Evolutionary conservation across 2,329 filamentous ascomycete species (phyloP).

Genomic region (Knoxdaviesia capensis): DNA sequence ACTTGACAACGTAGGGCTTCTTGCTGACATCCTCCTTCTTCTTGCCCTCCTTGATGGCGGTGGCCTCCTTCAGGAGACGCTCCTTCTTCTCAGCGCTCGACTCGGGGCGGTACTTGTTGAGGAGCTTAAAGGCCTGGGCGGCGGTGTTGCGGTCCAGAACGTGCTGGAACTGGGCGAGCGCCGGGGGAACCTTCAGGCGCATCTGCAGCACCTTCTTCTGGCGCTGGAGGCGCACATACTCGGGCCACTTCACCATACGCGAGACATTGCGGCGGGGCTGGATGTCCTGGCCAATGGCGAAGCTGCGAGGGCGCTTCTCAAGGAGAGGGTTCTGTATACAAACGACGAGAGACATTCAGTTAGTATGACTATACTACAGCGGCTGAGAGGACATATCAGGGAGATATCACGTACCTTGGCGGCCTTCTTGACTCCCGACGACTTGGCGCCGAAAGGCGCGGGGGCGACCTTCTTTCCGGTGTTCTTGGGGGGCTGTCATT

Average conservation of each 20-base stretch:
- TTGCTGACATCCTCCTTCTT: slow-evolving; percentile 99
- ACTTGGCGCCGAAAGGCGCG: slow-evolving; percentile 88
- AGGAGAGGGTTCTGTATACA: slow-evolving; percentile 77
- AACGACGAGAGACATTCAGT: slow-evolving; percentile 6
- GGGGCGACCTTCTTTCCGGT: slow-evolving; percentile 92
- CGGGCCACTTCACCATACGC: slow-evolving; percentile 98
- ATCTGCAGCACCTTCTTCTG: slow-evolving; percentile 90
- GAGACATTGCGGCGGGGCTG: slow-evolving; percentile 90
- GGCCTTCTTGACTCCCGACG: slow-evolving; percentile 83
- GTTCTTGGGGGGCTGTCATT: slow-evolving; percentile 97
- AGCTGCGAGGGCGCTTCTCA: slow-evolving; percentile 96
- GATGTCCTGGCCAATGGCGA: slow-evolving; percentile 96
- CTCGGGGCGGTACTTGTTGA: slow-evolving; percentile 99
- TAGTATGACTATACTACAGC: slow-evolving; percentile 1
- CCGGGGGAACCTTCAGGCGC: slow-evolving; percentile 94
- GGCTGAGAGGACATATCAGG: background rate
- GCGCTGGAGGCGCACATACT: slow-evolving; percentile 96
- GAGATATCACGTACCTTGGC: slow-evolving; percentile 57
- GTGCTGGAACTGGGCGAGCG: slow-evolving; percentile 94
- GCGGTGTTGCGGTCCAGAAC: slow-evolving; percentile 94
- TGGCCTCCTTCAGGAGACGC: slow-evolving; percentile 93
- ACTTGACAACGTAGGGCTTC: slow-evolving; percentile 99
- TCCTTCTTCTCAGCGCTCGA: slow-evolving; percentile 99
- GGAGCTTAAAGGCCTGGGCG: slow-evolving; percentile 93
- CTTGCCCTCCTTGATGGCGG: slow-evolving; percentile 94